phyloP scores from a whole-genome alignment of 345 rosid species.

The Heritiera littoralis region DNA sequence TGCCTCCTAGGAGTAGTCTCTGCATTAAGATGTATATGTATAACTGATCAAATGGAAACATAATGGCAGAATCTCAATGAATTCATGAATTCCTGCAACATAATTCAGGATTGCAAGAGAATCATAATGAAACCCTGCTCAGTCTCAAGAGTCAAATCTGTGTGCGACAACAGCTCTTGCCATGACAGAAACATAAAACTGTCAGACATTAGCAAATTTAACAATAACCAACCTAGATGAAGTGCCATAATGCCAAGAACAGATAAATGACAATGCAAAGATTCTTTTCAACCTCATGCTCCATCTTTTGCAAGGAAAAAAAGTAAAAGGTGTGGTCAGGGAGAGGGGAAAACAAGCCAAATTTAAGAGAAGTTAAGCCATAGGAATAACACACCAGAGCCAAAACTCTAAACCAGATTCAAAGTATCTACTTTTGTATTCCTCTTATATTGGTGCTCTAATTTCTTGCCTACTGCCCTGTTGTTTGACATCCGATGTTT shows the following conservation, averaged over 20 bases:
- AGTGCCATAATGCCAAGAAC: neutral
- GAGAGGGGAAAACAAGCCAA: neutral
- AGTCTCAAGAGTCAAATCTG: too few relatives aligned
- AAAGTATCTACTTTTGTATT: neutral
- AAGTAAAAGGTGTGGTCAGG: neutral
- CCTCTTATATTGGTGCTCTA: neutral
- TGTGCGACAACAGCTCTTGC: neutral
- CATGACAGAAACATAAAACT: neutral
- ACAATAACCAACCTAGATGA: neutral
- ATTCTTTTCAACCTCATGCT: neutral
- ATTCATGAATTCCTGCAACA: slow-evolving; percentile 10
- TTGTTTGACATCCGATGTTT: neutral
- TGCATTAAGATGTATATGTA: slow-evolving; percentile 36
- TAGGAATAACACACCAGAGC: neutral
- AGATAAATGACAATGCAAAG: neutral
- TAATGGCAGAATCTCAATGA: neutral
- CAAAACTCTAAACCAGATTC: slow-evolving; percentile 3
- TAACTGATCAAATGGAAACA: neutral
- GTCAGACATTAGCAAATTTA: neutral
- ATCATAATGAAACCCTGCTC: neutral
- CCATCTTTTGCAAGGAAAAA: neutral
- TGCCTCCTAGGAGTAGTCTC: slow-evolving; percentile 93
- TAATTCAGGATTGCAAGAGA: slow-evolving; percentile 6
- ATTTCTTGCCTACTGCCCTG: slow-evolving; percentile 1
- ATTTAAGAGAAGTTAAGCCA: neutral